Conservation (phyloP, 306 rosid species). For the Dryas octopetala region DNA sequence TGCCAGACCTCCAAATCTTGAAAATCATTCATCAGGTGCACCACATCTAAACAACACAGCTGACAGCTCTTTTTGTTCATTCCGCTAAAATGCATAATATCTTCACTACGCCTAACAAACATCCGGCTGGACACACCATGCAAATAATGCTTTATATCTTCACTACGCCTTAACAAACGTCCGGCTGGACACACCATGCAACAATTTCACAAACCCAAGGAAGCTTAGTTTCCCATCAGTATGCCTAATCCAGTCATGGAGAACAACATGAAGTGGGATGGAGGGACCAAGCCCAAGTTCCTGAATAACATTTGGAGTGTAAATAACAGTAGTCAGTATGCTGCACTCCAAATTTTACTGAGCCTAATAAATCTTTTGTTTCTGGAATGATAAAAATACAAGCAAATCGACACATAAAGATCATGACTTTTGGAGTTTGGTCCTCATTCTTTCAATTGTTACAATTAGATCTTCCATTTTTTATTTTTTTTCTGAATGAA, state of each 20-base stretch:
- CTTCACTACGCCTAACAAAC: slow-evolving; percentile 59
- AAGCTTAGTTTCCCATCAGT: slow-evolving; percentile 96
- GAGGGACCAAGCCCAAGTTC: slow-evolving; percentile 98
- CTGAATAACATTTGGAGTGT: slow-evolving; percentile 35
- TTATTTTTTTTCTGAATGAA: neutral
- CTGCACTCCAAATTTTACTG: neutral
- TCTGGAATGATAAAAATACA: neutral
- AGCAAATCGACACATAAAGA: neutral
- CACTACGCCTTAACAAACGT: slow-evolving; percentile 64
- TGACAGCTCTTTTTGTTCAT: slow-evolving; percentile 12
- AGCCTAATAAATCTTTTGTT: neutral
- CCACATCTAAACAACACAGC: slow-evolving; percentile 22
- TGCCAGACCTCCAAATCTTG: slow-evolving; percentile 31
- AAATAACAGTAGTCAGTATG: neutral
- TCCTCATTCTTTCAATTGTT: neutral
- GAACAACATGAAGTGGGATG: slow-evolving; percentile 92
- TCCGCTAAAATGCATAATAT: slow-evolving; percentile 19
- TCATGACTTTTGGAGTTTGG: neutral
- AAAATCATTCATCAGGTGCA: slow-evolving; percentile 25
- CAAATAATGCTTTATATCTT: slow-evolving; percentile 29
- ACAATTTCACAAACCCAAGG: slow-evolving; percentile 87
- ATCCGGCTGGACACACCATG: slow-evolving; percentile 85
- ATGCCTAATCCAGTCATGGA: slow-evolving; percentile 97
- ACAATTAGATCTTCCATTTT: neutral
- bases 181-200: slow-evolving; percentile 86